Evolutionary conservation across 1,284 basidiomycete genomes (phyloP).

Genomic region (Volvariella surrecta): DNA sequence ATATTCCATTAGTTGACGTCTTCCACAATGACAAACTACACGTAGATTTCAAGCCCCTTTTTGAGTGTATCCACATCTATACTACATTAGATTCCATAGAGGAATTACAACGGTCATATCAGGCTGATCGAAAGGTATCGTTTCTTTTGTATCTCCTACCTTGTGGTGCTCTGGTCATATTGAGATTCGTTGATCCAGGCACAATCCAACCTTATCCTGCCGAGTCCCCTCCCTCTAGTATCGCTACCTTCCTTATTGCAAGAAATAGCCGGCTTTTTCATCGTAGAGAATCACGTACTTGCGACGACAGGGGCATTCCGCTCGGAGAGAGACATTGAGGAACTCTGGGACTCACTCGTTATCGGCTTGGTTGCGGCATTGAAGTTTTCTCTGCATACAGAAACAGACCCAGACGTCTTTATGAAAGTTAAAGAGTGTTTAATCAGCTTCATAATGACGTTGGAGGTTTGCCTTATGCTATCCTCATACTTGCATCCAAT

Average conservation of each 20-base stretch:
- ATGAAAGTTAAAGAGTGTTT: constrained; percentile 81
- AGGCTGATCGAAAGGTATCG: constrained; percentile 86
- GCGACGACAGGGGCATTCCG: constrained; percentile 83
- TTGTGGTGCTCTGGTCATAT: constrained; percentile 2
- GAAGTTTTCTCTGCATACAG: constrained; percentile 63
- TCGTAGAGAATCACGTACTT: constrained; percentile 91
- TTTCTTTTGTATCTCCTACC: constrained; percentile 3
- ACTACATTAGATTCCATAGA: constrained; percentile 84
- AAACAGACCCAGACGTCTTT: constrained; percentile 80
- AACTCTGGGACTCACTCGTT: constrained; percentile 92
- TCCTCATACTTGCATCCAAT: not conserved
- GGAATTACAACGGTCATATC: constrained; percentile 88
- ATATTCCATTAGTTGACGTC: constrained; percentile 61
- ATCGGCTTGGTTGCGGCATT: constrained; percentile 72
- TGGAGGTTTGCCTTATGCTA: constrained; percentile 61
- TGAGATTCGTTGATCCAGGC: constrained; percentile 43
- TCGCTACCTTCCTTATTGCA: constrained; percentile 66
- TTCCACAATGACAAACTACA: constrained; percentile 83
- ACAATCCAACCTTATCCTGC: constrained; percentile 94
- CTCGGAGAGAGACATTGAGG: constrained; percentile 86
- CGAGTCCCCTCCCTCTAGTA: constrained; percentile 51
- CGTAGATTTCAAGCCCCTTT: constrained; percentile 93
- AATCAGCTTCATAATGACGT: constrained; percentile 84
- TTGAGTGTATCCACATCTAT: constrained; percentile 97
- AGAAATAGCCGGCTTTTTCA: constrained; percentile 98